Evolutionary conservation across 805 yeast genomes (phyloP), one percentile per base, ranked within the genome.

Genomic region (Candida vaughaniae): DNA sequence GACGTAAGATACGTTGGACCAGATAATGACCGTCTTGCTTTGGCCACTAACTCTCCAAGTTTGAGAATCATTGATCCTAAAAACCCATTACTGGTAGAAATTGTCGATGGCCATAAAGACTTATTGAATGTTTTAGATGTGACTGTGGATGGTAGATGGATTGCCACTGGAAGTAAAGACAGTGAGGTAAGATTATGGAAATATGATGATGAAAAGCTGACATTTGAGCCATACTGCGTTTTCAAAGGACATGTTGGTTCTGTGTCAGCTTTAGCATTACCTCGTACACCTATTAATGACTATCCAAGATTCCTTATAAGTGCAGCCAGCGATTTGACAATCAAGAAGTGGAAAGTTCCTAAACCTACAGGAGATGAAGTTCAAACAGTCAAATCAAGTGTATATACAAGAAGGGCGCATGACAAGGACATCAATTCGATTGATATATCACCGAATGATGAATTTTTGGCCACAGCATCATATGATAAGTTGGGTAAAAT

Each of bases 11-110:
- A 80, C 52, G 82, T 81, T 22, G 93, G 93, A 0, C 86, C 87
- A 6, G 54, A 68, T 16, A 55, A 66, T 20, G 56, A 71, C 31
- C 62, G 71, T 25, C 58, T 91, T 30, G 98, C 95, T 4, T 59
- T 93, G 46, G 97, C 98, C 2, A 91, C 98, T 3, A 93, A 93
- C 60, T 86, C 98, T 1, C 95, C 96, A 9, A 80, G 91, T 1
- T 64, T 93, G 38, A 71, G 98, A 56, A 61, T 93, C 10, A 74
- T 90, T 22, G 81, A 82, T 46, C 76, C 85, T 1, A 58, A 64
- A n/a, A 60, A 56, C 19, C 80, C 81, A 8, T 63, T 82, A 30
- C 85, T 82, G 44, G 80, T 83, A 46, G 72, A 69, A 16, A 62
- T 85, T 7, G 73, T 76, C 43, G 85, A 83, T 42, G 96, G 95